These are phyloP conservation scores for Microsporum ferrugineum DNA, from an alignment of 2,329 filamentous ascomycete species.

Conservation along the genomic window DNA sequence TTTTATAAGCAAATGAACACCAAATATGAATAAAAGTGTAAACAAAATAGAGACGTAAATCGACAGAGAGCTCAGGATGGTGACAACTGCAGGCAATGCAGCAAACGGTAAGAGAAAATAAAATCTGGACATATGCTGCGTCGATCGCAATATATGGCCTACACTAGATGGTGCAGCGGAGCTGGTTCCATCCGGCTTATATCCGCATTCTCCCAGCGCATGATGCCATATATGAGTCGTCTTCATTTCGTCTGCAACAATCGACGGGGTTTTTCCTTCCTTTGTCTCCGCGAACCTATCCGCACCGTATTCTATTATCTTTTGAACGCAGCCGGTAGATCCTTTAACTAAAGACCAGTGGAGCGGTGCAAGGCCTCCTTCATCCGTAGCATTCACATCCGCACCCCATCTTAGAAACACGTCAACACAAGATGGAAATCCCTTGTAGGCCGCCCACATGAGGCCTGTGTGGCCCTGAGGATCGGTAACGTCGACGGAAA, in stretches of 20 bases:
- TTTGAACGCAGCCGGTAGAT: constrained; percentile 76
- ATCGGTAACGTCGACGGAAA: constrained; percentile 84
- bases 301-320: constrained; percentile 87
- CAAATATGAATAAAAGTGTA: constrained; percentile 50
- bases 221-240: constrained; percentile 70
- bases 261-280: constrained; percentile 78
- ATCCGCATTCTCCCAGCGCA: constrained; percentile 73
- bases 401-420: constrained; percentile 90
- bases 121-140: constrained; percentile 68
- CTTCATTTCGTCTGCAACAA: constrained; percentile 83
- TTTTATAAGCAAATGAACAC: constrained; percentile 64
- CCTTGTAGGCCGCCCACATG: constrained; percentile 99
- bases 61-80: constrained; percentile 60
- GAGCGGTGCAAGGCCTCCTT: constrained; percentile 84
- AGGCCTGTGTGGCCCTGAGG: constrained; percentile 82
- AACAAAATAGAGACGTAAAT: constrained; percentile 67
- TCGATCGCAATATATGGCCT: constrained; percentile 60
- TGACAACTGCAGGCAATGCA: constrained; percentile 59
- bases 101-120: constrained; percentile 82
- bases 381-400: constrained; percentile 78
- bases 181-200: constrained; percentile 63
- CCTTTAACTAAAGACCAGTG: constrained; percentile 97
- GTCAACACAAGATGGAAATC: constrained; percentile 83
- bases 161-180: constrained; percentile 61
- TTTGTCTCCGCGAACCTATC: constrained; percentile 84